A percentile compares a stretch with the other conserved stretches of the same genome.
Evolutionary conservation across 208 protist genomes (phyloP).

Genomic region (Leishmania amazonensis): DNA sequence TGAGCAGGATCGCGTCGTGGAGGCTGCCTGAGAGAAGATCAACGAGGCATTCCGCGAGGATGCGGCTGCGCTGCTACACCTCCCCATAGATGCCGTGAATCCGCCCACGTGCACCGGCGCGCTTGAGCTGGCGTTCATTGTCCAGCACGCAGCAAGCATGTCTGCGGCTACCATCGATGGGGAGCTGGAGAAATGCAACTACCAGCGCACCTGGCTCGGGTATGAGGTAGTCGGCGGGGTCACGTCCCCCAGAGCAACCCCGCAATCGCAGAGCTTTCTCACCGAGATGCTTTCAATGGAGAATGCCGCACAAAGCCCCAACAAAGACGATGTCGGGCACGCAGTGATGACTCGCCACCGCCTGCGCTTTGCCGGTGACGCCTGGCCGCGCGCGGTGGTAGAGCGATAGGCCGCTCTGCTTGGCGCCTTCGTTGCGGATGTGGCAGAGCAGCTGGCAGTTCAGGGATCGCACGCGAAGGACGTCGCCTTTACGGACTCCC

Average conservation of each 20-base stretch:
- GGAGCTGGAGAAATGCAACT: constrained; percentile 6
- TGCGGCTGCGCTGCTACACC: constrained; percentile 22
- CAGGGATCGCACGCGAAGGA: constrained; percentile 12
- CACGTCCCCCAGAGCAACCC: background rate
- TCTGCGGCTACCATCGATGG: constrained; percentile 1
- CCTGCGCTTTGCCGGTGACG: constrained; percentile 31
- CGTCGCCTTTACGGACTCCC: constrained; percentile 6
- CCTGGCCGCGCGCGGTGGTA: constrained; percentile 24
- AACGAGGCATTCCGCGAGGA: constrained; percentile 40
- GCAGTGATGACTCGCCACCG: constrained; percentile 27
- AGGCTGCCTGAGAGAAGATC: constrained; percentile 21
- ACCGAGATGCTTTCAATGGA: background rate
- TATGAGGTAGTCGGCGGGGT: constrained; percentile 15
- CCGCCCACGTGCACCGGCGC: constrained; percentile 25
- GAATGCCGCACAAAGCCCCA: background rate
- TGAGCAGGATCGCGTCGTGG: constrained; percentile 36
- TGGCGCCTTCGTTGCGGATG: constrained; percentile 24
- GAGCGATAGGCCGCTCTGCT: background rate
- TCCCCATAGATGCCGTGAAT: constrained; percentile 4
- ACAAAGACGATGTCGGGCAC: background rate
- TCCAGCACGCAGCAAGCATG: constrained; percentile 17
- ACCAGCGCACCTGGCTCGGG: constrained; percentile 13
- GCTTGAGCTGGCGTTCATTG: constrained; percentile 29
- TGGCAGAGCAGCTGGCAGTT: constrained; percentile 19
- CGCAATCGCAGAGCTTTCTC: background rate